These are phyloP conservation scores for Alternaria triticimaculans DNA, from an alignment of 2,329 filamentous ascomycete genomes.

Conservation along the genomic window DNA sequence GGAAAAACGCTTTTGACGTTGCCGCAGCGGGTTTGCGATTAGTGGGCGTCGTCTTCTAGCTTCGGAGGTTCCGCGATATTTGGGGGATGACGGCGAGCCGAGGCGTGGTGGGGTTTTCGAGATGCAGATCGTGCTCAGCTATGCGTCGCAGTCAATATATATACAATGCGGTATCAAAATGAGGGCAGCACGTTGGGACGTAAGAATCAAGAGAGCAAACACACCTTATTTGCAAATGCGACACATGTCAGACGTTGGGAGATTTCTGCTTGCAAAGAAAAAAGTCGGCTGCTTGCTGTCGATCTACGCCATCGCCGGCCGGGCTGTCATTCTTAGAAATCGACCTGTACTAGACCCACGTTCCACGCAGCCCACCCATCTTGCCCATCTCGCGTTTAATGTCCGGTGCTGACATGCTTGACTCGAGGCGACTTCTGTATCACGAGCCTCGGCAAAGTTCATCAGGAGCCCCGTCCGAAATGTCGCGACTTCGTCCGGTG, in stretches of 20 bases:
- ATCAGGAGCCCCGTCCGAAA: neutral
- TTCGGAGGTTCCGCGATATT: constrained; percentile 25
- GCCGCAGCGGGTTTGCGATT: constrained; percentile 16
- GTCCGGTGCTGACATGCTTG: constrained; percentile 18
- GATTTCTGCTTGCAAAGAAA: constrained; percentile 18
- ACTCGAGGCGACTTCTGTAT: constrained; percentile 12
- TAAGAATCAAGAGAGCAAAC: neutral
- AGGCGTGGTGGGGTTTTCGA: constrained; percentile 19
- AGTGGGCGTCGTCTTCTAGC: constrained; percentile 25
- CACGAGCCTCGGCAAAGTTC: constrained; percentile 12
- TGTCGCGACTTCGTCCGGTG: neutral
- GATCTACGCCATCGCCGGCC: constrained; percentile 29
- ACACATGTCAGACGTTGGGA: constrained; percentile 15
- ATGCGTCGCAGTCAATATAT: constrained; percentile 6
- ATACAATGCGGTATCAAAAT: constrained; percentile 10
- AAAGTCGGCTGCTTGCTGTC: constrained; percentile 13
- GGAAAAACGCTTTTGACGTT: constrained; percentile 19
- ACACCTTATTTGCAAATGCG: constrained; percentile 9
- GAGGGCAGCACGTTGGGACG: neutral
- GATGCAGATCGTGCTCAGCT: constrained; percentile 14
- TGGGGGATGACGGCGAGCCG: constrained; percentile 20
- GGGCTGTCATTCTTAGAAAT: constrained; percentile 30
- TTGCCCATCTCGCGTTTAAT: constrained; percentile 1
- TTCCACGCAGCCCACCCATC: constrained; percentile 5
- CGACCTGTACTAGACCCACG: constrained; percentile 27